Evolutionary conservation across 164 flowering plant species (phyloP), one percentile per base, ranked within the genome.

Genomic region (Annona cherimola): DNA sequence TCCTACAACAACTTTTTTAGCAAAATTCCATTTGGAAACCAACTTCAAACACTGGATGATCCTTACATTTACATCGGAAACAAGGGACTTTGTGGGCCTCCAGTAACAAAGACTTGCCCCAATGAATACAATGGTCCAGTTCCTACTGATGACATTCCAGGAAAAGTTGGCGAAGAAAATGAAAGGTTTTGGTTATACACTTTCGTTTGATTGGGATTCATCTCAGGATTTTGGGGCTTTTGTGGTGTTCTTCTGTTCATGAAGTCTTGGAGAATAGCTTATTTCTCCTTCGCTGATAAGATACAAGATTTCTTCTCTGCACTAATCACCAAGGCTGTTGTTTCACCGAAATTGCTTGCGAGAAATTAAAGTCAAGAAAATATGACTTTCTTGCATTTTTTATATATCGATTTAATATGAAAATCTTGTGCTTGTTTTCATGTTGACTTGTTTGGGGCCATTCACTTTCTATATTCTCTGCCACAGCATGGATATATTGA

Each of bases 1-100:
- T 66, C 68, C 0, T 12, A 66, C n/a, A 66, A 79, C 69, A 60
- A 71, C 4, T 63, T 80, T 11, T 60, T 41, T 0, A 78, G 87
- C 0, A 68, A 39, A 55, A 84, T 84, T 57, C 85, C 87, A 46
- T 45, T n/a, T 1, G 50, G 75, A 45, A 74, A 71, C 44, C 86
- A 84, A n/a, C 66, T 86, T 7, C 79, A 78, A 9, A 76, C 73
- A 12, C 70, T 78, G 5, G 63, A 61, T 64, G 75, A 79, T 18
- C 67, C 76, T 5, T 11, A 69, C 1, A 39, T 63, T 35, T 85
- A 71, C 64, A 39, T n/a, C 19, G 83, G 79, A 3, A 83, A 85
- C 66, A 20, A 39, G 0, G 44, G 8, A 14, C 82, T 86, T 4
- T 84, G 85, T 68, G 85, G 86, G 0, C 57, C 41, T 11, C 86